Evolutionary conservation across 2,329 filamentous ascomycete species (phyloP), one percentile per base, ranked within the genome.

Genomic region (Penicillium hordei): DNA sequence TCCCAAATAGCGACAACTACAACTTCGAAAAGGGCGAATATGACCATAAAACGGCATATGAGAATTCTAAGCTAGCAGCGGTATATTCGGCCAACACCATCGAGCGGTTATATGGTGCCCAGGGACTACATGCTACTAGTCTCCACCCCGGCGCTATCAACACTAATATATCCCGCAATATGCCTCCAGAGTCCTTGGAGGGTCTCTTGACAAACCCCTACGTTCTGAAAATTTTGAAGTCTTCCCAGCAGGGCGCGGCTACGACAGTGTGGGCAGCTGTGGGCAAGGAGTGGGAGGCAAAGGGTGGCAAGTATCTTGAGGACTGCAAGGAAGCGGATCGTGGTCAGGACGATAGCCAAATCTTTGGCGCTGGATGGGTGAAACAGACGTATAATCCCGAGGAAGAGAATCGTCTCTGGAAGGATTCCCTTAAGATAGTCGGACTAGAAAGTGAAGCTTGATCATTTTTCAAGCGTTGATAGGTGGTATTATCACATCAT

Each of bases 161-260:
- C 12, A 31, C 29, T 13, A 12, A 31, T 13, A 31, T 31, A 31
- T 31, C 29, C 29, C 29, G 29, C 5, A 31, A 31, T 31, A 31
- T 31, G 12, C 29, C 10, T 31, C 29, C 29, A 4, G 29, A 31
- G 29, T 31, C 13, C 29, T 31, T 31, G 5, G 29, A 31, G 29
- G 29, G 29, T 13, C 29, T 31, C 5, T 13, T 31, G 29, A 5
- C 29, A 31, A 31, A 31, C 29, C 29, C 29, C 4, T 31, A 31
- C 12, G 29, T 31, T 31, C 40, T 52, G 10, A 60, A 43, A n/a
- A 45, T 57, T 5, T 61, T 71, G 53, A 78, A 76, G 58, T 71
- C 58, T 19, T 23, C 58, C 0, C 70, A 65, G 33, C 76, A 79
- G 58, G 76, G 76, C 2, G 75, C 76, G 15, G 75, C 77, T 5